These are phyloP conservation scores for Talaromyces sp. DNA, from an alignment of 2,329 filamentous ascomycete species.

Conservation along the genomic window DNA sequence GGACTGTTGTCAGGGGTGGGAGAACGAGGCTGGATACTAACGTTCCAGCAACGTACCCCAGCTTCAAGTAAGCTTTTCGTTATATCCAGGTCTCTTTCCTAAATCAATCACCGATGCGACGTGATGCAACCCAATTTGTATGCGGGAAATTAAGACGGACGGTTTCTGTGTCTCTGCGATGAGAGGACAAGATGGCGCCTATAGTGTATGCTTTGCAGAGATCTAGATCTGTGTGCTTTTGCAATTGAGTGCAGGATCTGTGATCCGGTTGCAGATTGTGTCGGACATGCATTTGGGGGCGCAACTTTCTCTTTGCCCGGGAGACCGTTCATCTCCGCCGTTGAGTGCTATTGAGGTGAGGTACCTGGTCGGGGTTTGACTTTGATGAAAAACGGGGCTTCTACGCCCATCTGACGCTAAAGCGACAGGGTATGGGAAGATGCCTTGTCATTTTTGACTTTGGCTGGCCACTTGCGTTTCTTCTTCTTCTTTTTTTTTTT, in stretches of 20 bases:
- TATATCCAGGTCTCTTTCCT: conserved; percentile 19
- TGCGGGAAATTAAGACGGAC: conserved; percentile 20
- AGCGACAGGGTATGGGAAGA: neutral
- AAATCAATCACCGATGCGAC: conserved; percentile 23
- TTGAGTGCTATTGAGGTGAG: neutral
- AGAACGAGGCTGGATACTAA: neutral
- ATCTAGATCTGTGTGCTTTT: conserved; percentile 23
- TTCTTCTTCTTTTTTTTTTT: neutral
- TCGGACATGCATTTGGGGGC: conserved; percentile 8
- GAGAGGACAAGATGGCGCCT: conserved; percentile 1
- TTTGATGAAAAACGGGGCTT: neutral
- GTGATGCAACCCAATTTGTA: conserved; percentile 28
- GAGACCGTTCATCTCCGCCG: neutral
- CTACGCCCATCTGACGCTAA: neutral
- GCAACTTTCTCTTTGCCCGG: conserved; percentile 11
- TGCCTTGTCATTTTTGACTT: neutral
- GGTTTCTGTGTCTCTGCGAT: conserved; percentile 5
- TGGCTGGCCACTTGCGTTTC: neutral
- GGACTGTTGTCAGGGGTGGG: neutral
- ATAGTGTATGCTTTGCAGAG: conserved; percentile 1
- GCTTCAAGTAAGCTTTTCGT: neutral
- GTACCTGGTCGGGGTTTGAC: neutral
- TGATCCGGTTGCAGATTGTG: conserved; percentile 9
- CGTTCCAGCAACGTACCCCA: neutral
- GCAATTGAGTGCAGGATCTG: conserved; percentile 17